Conservation (phyloP, 164 flowering plant genomes). For the Vitis amurensis region DNA sequence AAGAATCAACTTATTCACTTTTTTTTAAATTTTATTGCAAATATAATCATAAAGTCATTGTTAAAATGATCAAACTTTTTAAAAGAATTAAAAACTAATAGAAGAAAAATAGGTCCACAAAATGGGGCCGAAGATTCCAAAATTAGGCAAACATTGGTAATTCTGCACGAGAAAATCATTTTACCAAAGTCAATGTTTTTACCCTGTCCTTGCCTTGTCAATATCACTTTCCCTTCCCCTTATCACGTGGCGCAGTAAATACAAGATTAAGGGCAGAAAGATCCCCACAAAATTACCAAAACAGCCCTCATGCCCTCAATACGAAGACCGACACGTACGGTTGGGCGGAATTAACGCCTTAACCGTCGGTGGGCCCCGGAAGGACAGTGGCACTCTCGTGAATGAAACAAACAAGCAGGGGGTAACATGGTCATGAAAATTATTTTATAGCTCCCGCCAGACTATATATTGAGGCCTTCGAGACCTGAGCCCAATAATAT, state of each 20-base stretch:
- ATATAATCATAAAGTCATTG: too few species aligned
- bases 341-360: conserved; percentile 58
- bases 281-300: conserved; percentile 4
- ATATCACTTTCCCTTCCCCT: background rate
- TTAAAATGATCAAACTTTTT: too few species aligned
- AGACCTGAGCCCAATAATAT: background rate
- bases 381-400: conserved; percentile 29
- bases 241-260: background rate
- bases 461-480: background rate
- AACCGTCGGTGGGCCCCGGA: conserved; percentile 65
- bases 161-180: too few species aligned
- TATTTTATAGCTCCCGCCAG: background rate
- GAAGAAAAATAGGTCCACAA: too few species aligned
- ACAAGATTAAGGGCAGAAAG: conserved; percentile 14
- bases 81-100: too few species aligned
- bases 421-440: conserved; percentile 1
- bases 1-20: too few species aligned
- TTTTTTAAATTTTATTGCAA: too few species aligned
- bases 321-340: conserved; percentile 14
- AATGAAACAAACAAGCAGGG: conserved; percentile 12
- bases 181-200: background rate
- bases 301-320: conserved; percentile 9
- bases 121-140: too few species aligned
- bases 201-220: background rate
- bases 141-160: too few species aligned